Evolutionary conservation across 805 yeast species (phyloP).

Genomic region (Ogataea trehaloabstinens): DNA sequence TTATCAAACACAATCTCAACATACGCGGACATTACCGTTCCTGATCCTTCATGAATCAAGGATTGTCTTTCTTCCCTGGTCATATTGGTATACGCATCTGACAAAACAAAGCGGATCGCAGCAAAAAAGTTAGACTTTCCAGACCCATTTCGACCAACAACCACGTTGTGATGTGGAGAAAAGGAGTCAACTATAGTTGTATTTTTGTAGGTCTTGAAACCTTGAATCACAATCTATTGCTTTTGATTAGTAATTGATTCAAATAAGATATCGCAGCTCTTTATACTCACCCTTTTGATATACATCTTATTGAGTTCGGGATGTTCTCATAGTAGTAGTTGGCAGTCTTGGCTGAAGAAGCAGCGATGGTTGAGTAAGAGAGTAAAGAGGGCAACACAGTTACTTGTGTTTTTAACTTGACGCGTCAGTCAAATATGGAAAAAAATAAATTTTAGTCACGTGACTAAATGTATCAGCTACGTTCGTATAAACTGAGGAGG

Average conservation of each 20-base stretch:
- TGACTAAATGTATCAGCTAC: not conserved
- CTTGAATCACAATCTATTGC: slow-evolving; percentile 80
- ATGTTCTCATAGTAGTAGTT: not conserved
- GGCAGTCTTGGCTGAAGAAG: no score
- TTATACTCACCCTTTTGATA: slow-evolving; percentile 30
- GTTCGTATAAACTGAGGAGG: no score
- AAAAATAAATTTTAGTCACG: not conserved
- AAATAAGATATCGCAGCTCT: no score
- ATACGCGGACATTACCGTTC: slow-evolving; percentile 86
- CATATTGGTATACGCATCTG: slow-evolving; percentile 86
- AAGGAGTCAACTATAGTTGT: slow-evolving; percentile 73
- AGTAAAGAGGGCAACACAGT: not conserved
- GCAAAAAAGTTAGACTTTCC: slow-evolving; percentile 96
- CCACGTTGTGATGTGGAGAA: slow-evolving; percentile 81
- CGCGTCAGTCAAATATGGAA: not conserved
- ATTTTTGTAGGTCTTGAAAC: slow-evolving; percentile 89
- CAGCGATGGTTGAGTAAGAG: no score
- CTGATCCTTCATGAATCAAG: slow-evolving; percentile 85
- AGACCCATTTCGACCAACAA: slow-evolving; percentile 92
- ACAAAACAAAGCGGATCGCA: slow-evolving; percentile 87
- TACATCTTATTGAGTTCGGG: slow-evolving; percentile 13
- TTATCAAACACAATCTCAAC: slow-evolving; percentile 91
- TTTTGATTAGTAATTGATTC: no score
- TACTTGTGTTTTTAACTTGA: not conserved
- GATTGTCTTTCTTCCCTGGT: slow-evolving; percentile 83